Evolutionary conservation across 2,329 filamentous ascomycete species (phyloP).

Genomic region (Pezicula radicicola): DNA sequence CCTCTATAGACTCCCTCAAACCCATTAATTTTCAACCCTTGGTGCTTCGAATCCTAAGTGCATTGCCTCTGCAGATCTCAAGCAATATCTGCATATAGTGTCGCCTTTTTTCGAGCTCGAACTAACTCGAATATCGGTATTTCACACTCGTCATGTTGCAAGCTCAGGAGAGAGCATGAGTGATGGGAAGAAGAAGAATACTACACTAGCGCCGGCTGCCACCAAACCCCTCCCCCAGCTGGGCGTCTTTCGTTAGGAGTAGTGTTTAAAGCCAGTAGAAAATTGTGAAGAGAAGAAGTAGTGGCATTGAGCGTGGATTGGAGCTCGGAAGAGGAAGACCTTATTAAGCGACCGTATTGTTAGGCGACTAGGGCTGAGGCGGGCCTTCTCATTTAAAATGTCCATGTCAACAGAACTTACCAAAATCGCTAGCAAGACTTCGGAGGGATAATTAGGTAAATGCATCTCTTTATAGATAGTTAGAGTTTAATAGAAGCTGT

Average conservation of each 20-base stretch:
- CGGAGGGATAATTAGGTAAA: no score
- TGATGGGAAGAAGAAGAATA: not conserved
- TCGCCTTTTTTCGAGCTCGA: not conserved
- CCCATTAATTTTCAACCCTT: not conserved
- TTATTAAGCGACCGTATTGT: no score
- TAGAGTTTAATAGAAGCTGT: no score
- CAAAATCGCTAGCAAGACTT: no score
- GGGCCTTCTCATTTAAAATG: no score
- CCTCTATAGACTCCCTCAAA: not conserved
- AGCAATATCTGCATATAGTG: not conserved
- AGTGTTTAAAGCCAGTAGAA: not conserved
- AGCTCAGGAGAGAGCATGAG: not conserved
- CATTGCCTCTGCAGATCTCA: not conserved
- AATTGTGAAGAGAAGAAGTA: not conserved
- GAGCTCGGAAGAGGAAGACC: not conserved
- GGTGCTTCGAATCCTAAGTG: not conserved
- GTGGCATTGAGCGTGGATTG: constrained; percentile 6
- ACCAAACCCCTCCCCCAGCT: not conserved
- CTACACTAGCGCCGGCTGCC: not conserved
- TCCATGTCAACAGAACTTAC: no score
- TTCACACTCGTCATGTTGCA: constrained; percentile 4
- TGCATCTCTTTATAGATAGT: no score
- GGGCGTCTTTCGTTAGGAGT: not conserved
- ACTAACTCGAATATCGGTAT: not conserved
- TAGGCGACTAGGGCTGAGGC: no score